phyloP scores from a whole-genome alignment of 495 filamentous ascomycete genomes.

The Astrothelium macrocarpum region DNA sequence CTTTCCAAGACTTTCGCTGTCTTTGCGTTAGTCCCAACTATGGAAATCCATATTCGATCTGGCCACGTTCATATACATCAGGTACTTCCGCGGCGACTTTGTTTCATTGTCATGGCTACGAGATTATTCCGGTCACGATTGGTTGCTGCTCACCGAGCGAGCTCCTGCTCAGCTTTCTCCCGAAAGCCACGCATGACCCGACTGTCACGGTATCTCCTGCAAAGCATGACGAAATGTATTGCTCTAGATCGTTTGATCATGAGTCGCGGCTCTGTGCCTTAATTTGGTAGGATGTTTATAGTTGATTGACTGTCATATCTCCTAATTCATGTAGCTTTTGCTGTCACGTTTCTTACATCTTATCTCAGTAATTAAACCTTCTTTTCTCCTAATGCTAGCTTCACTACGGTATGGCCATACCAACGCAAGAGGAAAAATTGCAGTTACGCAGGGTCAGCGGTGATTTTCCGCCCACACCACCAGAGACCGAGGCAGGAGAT shows the following conservation, averaged over 20 bases:
- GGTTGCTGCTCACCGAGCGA: not conserved
- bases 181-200: not conserved
- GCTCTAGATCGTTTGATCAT: not conserved
- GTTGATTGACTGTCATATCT: not conserved
- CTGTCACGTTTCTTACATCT: not conserved
- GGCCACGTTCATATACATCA: not conserved
- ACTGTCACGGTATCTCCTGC: not conserved
- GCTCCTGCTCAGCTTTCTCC: not conserved
- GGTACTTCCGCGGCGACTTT: not conserved
- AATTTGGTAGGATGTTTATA: not conserved
- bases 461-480: slow-evolving; percentile 24
- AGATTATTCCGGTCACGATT: not conserved
- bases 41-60: not conserved
- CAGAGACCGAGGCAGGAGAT: slow-evolving; percentile 21
- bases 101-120: not conserved
- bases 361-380: not conserved
- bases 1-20: not conserved
- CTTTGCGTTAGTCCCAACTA: not conserved
- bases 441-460: slow-evolving; percentile 17
- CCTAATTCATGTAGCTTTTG: not conserved
- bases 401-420: not conserved
- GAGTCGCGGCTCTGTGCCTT: not conserved
- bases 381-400: not conserved
- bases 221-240: not conserved
- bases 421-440: slow-evolving; percentile 13